Conservation (phyloP, 345 rosid genomes). For the Microcos paniculata region DNA sequence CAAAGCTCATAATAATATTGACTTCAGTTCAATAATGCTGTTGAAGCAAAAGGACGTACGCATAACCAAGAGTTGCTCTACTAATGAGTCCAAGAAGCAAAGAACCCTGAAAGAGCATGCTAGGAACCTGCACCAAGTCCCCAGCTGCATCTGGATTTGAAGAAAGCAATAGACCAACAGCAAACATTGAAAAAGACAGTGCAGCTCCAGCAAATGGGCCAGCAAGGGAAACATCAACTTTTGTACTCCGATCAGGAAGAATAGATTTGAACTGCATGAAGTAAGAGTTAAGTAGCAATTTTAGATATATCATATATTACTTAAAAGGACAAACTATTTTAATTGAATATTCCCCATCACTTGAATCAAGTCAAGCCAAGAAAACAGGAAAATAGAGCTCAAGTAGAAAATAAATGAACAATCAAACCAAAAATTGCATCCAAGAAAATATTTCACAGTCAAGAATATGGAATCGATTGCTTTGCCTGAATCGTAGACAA, state of each 20-base stretch:
- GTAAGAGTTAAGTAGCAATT: slow-evolving; percentile 4
- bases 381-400: not conserved
- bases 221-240: slow-evolving; percentile 85
- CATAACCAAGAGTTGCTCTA: slow-evolving; percentile 84
- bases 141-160: slow-evolving; percentile 67
- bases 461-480: not conserved
- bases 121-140: slow-evolving; percentile 91
- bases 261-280: slow-evolving; percentile 82
- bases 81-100: slow-evolving; percentile 95
- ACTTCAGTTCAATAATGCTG: slow-evolving; percentile 20
- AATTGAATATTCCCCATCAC: slow-evolving; percentile 8
- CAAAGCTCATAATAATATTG: not conserved
- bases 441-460: not conserved
- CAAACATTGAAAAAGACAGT: slow-evolving; percentile 83
- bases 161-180: slow-evolving; percentile 83
- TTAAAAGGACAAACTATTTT: not conserved
- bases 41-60: slow-evolving; percentile 53
- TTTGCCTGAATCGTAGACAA: not conserved
- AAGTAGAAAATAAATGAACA: not conserved
- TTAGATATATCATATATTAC: not conserved
- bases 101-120: slow-evolving; percentile 89
- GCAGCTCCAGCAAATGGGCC: slow-evolving; percentile 96
- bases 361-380: not conserved
- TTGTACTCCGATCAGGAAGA: slow-evolving; percentile 86
- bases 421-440: not conserved